phyloP scores from a whole-genome alignment of 352 stramenopile species.

The Phytophthora fragariae region DNA sequence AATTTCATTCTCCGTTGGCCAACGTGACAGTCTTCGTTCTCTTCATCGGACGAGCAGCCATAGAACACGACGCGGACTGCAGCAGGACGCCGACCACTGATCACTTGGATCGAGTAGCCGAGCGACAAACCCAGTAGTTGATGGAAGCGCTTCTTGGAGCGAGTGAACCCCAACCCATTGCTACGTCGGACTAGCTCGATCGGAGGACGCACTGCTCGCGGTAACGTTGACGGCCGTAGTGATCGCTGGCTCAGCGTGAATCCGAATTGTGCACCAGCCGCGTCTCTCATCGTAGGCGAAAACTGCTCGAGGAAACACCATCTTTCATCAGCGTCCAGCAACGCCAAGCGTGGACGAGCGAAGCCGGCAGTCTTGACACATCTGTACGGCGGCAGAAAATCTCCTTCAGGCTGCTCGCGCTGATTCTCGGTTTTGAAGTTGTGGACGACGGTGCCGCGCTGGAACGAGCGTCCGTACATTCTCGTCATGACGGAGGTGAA shows the following conservation, averaged over 20 bases:
- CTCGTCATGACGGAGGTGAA: constrained; percentile 39
- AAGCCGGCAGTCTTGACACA: constrained; percentile 52
- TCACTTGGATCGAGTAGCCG: constrained; percentile 25
- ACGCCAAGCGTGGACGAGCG: constrained; percentile 22
- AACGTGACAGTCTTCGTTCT: not conserved
- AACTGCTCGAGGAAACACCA: constrained; percentile 47
- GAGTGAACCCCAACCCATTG: constrained; percentile 11
- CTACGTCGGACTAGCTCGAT: constrained; percentile 26
- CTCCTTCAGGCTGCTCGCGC: not conserved
- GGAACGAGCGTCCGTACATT: constrained; percentile 43
- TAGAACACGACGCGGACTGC: constrained; percentile 32
- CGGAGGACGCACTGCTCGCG: constrained; percentile 23
- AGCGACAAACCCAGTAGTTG: constrained; percentile 25
- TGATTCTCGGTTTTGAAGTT: constrained; percentile 11
- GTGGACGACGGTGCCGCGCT: constrained; percentile 41
- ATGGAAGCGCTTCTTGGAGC: constrained; percentile 21
- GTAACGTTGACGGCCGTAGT: constrained; percentile 33
- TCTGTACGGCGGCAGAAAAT: constrained; percentile 13
- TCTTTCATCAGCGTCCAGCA: constrained; percentile 38
- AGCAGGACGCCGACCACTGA: constrained; percentile 11
- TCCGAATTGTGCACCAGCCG: not conserved
- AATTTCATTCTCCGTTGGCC: constrained; percentile 15
- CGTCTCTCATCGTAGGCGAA: not conserved
- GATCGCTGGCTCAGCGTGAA: constrained; percentile 43
- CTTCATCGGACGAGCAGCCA: not conserved